phyloP scores from a whole-genome alignment of 2,329 filamentous ascomycete species.

The Claviceps quebecensis region DNA sequence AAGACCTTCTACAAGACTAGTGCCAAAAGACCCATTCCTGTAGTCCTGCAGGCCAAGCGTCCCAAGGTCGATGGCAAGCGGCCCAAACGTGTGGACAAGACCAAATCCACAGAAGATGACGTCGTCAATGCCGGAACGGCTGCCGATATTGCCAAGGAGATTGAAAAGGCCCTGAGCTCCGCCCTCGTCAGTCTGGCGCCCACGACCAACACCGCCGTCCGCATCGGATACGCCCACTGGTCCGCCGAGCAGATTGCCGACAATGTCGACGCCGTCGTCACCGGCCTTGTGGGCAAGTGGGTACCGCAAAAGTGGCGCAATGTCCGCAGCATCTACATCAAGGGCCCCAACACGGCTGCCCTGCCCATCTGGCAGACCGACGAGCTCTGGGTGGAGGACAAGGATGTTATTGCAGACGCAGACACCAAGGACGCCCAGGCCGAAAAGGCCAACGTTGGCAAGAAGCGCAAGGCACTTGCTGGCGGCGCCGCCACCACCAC shows the following conservation, averaged over 20 bases:
- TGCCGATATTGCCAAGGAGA: constrained; percentile 60
- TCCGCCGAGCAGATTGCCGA: constrained; percentile 60
- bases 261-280: constrained; percentile 63
- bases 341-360: constrained; percentile 74
- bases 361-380: constrained; percentile 91
- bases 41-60: constrained; percentile 51
- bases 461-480: constrained; percentile 45
- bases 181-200: constrained; percentile 70
- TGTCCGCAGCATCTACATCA: constrained; percentile 74
- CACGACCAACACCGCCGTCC: constrained; percentile 65
- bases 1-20: constrained; percentile 86
- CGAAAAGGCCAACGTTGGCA: constrained; percentile 45
- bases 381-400: constrained; percentile 75
- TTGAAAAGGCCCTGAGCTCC: constrained; percentile 61
- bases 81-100: constrained; percentile 38
- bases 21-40: constrained; percentile 73
- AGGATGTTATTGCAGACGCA: constrained; percentile 54
- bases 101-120: constrained; percentile 15
- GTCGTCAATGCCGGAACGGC: constrained; percentile 36
- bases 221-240: constrained; percentile 64
- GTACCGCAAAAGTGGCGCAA: constrained; percentile 81
- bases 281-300: constrained; percentile 60
- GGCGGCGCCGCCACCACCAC: constrained; percentile 24
- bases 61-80: constrained; percentile 46
- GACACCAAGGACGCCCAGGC: constrained; percentile 30